A percentile compares a stretch with the other conserved stretches of the same genome.
phyloP scores from a whole-genome alignment of 2,329 filamentous ascomycete species.

The Thielaviopsis musarum region DNA sequence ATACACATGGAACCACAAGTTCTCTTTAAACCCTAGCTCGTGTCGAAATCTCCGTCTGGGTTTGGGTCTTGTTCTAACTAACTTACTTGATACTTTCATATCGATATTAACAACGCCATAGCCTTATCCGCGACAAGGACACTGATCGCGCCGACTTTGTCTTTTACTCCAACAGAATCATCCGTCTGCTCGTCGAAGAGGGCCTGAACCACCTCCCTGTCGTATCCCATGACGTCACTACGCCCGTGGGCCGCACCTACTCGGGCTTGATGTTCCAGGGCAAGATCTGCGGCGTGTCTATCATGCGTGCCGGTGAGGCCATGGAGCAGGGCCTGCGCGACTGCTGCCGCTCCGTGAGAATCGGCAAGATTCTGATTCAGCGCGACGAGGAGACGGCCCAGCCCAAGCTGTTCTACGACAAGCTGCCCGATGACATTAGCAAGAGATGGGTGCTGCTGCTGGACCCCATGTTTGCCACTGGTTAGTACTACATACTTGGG shows the following conservation, averaged over 20 bases:
- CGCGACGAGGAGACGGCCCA: conserved; percentile 85
- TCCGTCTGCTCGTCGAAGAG: conserved; percentile 89
- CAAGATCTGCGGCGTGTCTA: conserved; percentile 95
- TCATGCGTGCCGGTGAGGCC: conserved; percentile 94
- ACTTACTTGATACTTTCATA: too few relatives aligned
- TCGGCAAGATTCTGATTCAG: conserved; percentile 97
- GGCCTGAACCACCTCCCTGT: conserved; percentile 92
- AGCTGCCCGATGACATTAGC: conserved; percentile 84
- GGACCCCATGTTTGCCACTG: conserved; percentile 98
- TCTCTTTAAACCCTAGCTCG: not conserved
- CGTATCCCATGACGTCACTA: conserved; percentile 74
- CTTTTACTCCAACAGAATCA: conserved; percentile 97
- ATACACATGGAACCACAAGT: not conserved
- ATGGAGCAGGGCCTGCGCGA: conserved; percentile 97
- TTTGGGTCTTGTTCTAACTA: not conserved
- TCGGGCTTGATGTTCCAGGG: conserved; percentile 88
- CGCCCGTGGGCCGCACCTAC: conserved; percentile 77
- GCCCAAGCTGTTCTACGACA: conserved; percentile 94
- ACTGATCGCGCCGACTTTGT: conserved; percentile 94
- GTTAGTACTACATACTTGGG: conserved; percentile 27
- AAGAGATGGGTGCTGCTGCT: conserved; percentile 84
- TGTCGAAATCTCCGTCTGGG: not conserved
- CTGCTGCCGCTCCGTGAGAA: conserved; percentile 93
- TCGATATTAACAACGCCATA: conserved; percentile 23
- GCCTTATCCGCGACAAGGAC: conserved; percentile 85